These are phyloP conservation scores for Sphagnum magellanicum DNA, from an alignment of 228 moss, liverwort and hornwort genomes.

Conservation along the genomic window DNA sequence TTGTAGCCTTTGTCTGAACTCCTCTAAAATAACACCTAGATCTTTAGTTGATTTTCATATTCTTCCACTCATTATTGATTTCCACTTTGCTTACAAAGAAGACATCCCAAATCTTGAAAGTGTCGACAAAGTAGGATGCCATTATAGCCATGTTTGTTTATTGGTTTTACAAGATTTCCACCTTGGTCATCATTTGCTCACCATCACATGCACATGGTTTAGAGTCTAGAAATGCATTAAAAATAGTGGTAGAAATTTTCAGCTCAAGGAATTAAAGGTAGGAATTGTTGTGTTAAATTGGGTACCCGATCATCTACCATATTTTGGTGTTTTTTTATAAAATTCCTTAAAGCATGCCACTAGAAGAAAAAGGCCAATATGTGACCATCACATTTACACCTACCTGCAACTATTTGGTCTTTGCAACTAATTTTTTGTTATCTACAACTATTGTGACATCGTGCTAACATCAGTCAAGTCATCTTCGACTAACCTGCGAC, in stretches of 20 bases:
- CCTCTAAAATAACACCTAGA: conserved; percentile 8
- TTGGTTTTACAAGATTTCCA: conserved; percentile 9
- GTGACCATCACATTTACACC: too few species aligned
- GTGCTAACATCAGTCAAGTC: too few species aligned
- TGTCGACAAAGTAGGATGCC: conserved; percentile 6
- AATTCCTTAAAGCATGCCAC: too few species aligned
- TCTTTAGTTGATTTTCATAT: conserved; percentile 10
- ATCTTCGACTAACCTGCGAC: too few species aligned
- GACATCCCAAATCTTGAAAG: conserved; percentile 14
- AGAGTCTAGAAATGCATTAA: not conserved
- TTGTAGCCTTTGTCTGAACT: conserved; percentile 7
- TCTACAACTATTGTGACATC: too few species aligned
- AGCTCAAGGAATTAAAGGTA: conserved; percentile 5
- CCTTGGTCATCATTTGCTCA: conserved; percentile 8
- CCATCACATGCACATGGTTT: not conserved
- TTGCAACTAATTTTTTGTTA: too few species aligned
- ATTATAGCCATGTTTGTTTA: conserved; percentile 1
- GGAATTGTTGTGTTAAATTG: not conserved
- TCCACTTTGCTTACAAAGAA: conserved; percentile 13
- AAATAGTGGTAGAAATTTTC: too few species aligned
- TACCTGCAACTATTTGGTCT: too few species aligned
- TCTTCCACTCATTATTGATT: conserved; percentile 7
- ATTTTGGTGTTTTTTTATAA: conserved; percentile 5
- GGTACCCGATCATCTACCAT: not conserved
- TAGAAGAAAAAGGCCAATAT: too few species aligned